Base-by-base conservation (phyloP, 176 grass and related monocot genomes). In the Eleusine indica region DNA sequence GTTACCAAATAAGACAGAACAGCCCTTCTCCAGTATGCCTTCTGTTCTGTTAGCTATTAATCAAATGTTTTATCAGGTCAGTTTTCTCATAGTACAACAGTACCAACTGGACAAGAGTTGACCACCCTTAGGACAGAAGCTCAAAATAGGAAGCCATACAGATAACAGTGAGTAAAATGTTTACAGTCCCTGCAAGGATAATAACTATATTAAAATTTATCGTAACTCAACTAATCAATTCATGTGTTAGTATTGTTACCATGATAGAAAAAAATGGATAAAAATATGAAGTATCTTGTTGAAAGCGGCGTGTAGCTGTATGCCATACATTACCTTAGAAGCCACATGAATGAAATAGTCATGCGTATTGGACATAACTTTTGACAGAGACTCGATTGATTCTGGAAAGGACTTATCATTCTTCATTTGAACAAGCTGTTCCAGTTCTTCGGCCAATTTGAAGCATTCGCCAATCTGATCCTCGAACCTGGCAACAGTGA, bases 281-380 rank as follows among this genome's bases (percentile, higher is more conserved):
- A 7, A 66, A 47, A 67, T 25, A 28, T 38, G 47, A 48, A 81
- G 25, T 75, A 41, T 44, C 1, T 82, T 70, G 37, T 8, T 74
- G n/a, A 53, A 56, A 58, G 8, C 37, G 18, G 29, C 43, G 30
- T 47, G 44, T 47, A 47, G 11, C 44, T 47, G 9, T 54, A 9
- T 73, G 16, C 12, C 16, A 52, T 28, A 71, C 5, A 68, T 85
- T 88, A 98, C 96, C 96, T 98, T 91, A 56, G 93, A 86, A 64
- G 93, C 91, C 84, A 93, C 89, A 91, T 91, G 82, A n/a, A 98
- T 91, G 71, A 95, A 84, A 89, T 91, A 98, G 72, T 89, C 96
- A 72, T 93, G 85, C 73, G 95, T 65, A 81, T 98, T 90, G 11
- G 91, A 90, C 64, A 98, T 81, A 80, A 93, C 91, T 90, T 83